Evolutionary conservation across 768 basidiomycete genomes (phyloP).

Genomic region (Auriculariales sp.): DNA sequence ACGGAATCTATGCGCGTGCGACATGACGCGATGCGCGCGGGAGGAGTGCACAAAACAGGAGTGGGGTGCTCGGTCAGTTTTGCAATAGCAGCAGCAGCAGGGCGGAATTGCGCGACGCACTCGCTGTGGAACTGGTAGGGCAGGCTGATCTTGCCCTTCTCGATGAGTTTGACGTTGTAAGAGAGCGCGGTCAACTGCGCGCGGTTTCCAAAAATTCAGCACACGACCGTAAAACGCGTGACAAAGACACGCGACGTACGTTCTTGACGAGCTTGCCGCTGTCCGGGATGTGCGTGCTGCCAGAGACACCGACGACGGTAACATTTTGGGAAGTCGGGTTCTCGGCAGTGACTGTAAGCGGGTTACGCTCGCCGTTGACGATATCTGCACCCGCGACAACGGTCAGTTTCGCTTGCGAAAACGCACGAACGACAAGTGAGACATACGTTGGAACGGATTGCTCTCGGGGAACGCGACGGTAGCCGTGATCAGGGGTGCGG

Average conservation of each 20-base stretch:
- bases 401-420: background rate
- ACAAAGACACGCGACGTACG: conserved; percentile 27
- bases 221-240: background rate
- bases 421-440: conserved; percentile 1
- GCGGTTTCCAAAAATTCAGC: background rate
- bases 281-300: conserved; percentile 53
- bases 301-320: conserved; percentile 48
- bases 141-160: conserved; percentile 44
- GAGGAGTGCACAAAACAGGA: conserved; percentile 24
- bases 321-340: conserved; percentile 64
- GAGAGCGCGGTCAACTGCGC: conserved; percentile 42
- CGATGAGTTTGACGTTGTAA: conserved; percentile 36
- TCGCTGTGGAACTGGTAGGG: conserved; percentile 72
- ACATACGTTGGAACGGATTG: conserved; percentile 67
- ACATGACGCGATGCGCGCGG: background rate
- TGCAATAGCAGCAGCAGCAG: conserved; percentile 1
- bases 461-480: conserved; percentile 49
- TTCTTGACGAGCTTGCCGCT: conserved; percentile 56
- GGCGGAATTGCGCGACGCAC: conserved; percentile 28
- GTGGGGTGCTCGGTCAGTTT: conserved; percentile 32
- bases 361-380: conserved; percentile 72
- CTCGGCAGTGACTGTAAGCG: conserved; percentile 48
- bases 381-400: conserved; percentile 58
- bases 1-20: conserved; percentile 19
- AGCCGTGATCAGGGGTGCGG: conserved; percentile 39